Evolutionary conservation across 495 filamentous ascomycete species (phyloP).

Genomic region (Aspergillus biplanus): DNA sequence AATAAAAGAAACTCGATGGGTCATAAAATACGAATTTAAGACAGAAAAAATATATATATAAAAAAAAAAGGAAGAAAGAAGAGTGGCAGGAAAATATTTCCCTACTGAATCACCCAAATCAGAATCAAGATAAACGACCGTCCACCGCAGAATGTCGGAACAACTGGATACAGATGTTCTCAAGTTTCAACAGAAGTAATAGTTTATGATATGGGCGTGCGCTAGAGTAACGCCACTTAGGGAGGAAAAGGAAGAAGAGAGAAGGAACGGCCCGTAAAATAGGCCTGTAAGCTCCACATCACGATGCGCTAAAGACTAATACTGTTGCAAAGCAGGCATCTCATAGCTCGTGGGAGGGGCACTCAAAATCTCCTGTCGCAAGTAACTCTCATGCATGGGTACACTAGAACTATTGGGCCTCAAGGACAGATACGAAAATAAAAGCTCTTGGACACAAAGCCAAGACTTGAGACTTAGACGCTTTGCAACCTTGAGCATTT

Average conservation of each 20-base stretch:
- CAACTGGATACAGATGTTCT: too few species aligned
- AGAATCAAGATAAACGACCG: too few species aligned
- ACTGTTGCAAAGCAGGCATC: slow-evolving; percentile 35
- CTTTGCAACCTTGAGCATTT: slow-evolving; percentile 49
- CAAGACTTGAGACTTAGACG: slow-evolving; percentile 39
- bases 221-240: too few species aligned
- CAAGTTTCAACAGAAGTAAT: too few species aligned
- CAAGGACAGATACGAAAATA: slow-evolving; percentile 43
- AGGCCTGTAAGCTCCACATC: neutral
- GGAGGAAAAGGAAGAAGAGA: neutral
- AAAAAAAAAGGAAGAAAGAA: neutral
- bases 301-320: neutral
- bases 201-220: too few species aligned
- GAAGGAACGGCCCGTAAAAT: neutral
- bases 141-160: too few species aligned
- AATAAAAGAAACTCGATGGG: neutral
- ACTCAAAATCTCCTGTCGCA: slow-evolving; percentile 41
- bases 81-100: neutral
- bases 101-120: too few species aligned
- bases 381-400: slow-evolving; percentile 34
- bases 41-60: neutral
- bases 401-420: slow-evolving; percentile 25
- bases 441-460: slow-evolving; percentile 36
- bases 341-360: slow-evolving; percentile 42
- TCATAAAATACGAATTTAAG: neutral